Evolutionary conservation across 495 filamentous ascomycete genomes (phyloP).

Genomic region (Terfezia boudieri): DNA sequence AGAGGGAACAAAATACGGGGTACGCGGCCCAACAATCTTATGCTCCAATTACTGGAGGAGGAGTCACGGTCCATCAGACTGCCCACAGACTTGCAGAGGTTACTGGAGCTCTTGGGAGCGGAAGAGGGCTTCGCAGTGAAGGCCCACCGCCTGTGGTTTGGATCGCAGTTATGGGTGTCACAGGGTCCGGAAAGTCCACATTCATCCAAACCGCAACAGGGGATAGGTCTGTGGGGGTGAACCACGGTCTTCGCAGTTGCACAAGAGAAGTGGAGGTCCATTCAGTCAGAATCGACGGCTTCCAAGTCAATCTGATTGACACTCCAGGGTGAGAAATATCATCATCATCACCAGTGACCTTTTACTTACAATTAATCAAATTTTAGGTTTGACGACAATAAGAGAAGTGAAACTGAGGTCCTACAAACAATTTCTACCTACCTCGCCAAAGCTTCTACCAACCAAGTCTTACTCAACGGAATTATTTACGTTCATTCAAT

Average conservation of each 20-base stretch:
- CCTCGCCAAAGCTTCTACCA: slow-evolving; percentile 12
- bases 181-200: neutral
- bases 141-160: neutral
- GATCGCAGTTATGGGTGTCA: neutral
- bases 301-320: neutral
- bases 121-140: neutral
- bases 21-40: no score
- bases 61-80: no score
- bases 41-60: no score
- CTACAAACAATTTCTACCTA: slow-evolving; percentile 21
- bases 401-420: slow-evolving; percentile 22
- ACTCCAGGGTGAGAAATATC: neutral
- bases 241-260: neutral
- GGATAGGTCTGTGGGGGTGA: neutral
- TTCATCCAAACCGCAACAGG: neutral
- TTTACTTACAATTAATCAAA: slow-evolving; percentile 12
- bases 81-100: no score
- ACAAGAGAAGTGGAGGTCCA: neutral
- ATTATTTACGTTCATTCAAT: slow-evolving; percentile 19
- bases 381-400: slow-evolving; percentile 30
- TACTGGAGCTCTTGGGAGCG: no score
- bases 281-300: neutral
- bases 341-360: no score
- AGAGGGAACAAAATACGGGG: no score
- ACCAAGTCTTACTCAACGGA: slow-evolving; percentile 13